These are phyloP conservation scores for Tarenaya hassleriana DNA, from an alignment of 345 rosid species.

Conservation along the genomic window DNA sequence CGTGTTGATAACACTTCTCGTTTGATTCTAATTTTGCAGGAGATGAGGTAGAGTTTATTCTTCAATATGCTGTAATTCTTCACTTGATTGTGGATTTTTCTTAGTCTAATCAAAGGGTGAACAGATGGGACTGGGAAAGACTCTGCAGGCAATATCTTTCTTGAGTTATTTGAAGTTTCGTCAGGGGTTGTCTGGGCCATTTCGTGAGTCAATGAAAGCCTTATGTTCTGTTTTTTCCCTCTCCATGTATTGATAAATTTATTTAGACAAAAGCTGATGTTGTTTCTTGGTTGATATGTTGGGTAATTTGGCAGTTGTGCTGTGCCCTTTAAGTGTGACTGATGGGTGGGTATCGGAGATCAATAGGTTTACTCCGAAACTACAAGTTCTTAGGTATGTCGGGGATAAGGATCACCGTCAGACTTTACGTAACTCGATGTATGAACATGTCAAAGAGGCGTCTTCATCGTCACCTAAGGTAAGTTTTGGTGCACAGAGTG, in stretches of 20 bases:
- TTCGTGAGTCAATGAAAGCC: slow-evolving; percentile 46
- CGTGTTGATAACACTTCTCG: slow-evolving; percentile 1
- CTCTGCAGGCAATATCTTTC: slow-evolving; percentile 77
- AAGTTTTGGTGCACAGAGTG: slow-evolving; percentile 25
- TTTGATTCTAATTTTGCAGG: slow-evolving; percentile 46
- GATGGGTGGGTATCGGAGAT: slow-evolving; percentile 85
- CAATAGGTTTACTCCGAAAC: slow-evolving; percentile 54
- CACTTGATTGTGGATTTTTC: slow-evolving; percentile 1
- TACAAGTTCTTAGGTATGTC: slow-evolving; percentile 61
- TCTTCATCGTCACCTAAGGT: slow-evolving; percentile 32
- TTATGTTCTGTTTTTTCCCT: slow-evolving; percentile 3
- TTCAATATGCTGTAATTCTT: slow-evolving; percentile 11
- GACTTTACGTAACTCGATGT: slow-evolving; percentile 43
- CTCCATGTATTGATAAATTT: not conserved
- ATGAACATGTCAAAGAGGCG: slow-evolving; percentile 37
- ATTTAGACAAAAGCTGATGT: not conserved
- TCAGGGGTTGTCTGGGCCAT: slow-evolving; percentile 48
- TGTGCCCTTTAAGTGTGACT: slow-evolving; percentile 82
- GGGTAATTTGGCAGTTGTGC: slow-evolving; percentile 46
- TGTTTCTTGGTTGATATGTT: not conserved
- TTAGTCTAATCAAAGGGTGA: slow-evolving; percentile 13
- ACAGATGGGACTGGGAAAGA: slow-evolving; percentile 94
- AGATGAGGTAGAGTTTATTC: slow-evolving; percentile 52
- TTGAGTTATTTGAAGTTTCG: slow-evolving; percentile 67
- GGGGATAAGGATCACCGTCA: slow-evolving; percentile 66